Evolutionary conservation across 2,329 filamentous ascomycete species (phyloP).

Genomic region (Sporothrix brasiliensis): DNA sequence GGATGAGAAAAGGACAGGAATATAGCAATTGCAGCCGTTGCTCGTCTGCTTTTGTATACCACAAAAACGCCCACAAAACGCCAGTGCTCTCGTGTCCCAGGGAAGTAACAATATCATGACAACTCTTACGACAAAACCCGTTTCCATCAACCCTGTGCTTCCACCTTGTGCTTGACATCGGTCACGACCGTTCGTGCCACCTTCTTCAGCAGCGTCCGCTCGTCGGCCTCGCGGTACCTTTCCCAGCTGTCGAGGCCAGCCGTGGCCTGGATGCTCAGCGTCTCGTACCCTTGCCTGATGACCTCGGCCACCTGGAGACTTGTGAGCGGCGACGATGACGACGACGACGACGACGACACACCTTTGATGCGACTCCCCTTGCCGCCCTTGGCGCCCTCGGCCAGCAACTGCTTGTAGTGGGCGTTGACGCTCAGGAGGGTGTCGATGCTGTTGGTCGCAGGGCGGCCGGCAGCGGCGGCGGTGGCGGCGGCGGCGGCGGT

Average conservation of each 20-base stretch:
- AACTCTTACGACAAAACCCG: background rate
- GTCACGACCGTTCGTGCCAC: constrained; percentile 76
- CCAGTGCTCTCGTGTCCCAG: background rate
- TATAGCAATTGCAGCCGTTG: background rate
- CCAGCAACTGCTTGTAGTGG: constrained; percentile 85
- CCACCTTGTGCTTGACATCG: constrained; percentile 47
- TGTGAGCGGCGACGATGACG: constrained; percentile 66
- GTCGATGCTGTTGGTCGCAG: constrained; percentile 71
- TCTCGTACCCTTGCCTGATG: constrained; percentile 96
- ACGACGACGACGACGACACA: constrained; percentile 48
- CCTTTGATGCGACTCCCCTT: constrained; percentile 43
- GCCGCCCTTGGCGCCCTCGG: constrained; percentile 50
- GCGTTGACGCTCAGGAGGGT: constrained; percentile 79
- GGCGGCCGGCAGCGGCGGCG: constrained; percentile 46
- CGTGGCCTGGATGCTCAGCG: constrained; percentile 83
- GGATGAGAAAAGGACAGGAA: background rate
- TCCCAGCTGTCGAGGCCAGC: constrained; percentile 87
- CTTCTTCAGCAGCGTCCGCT: constrained; percentile 82
- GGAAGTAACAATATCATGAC: background rate
- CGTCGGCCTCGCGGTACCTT: constrained; percentile 81
- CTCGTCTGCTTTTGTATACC: background rate
- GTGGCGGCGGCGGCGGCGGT: background rate
- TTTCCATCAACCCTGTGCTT: constrained; percentile 7
- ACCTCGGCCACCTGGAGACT: constrained; percentile 83
- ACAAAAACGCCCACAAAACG: background rate